A percentile compares a stretch with the other conserved stretches of the same genome.
These are phyloP conservation scores for Stagonosporopsis rhizophila DNA, from an alignment of 2,329 filamentous ascomycete genomes.

Conservation along the genomic window DNA sequence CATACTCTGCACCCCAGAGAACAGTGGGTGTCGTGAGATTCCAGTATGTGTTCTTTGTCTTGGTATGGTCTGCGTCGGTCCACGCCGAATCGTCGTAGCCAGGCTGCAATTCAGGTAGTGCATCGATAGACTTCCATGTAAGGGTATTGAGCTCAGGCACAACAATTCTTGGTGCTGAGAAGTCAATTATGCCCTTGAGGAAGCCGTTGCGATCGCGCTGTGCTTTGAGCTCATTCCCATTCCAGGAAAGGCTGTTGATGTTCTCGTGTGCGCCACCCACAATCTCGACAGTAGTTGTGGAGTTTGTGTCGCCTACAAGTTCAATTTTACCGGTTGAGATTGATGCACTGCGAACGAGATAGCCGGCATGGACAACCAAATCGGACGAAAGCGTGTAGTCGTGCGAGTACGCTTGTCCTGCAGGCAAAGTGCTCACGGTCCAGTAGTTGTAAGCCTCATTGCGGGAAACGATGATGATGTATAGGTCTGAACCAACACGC, in stretches of 20 bases:
- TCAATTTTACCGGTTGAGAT: constrained; percentile 62
- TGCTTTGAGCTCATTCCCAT: constrained; percentile 55
- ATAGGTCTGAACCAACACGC: constrained; percentile 55
- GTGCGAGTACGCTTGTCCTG: constrained; percentile 23
- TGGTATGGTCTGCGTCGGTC: constrained; percentile 63
- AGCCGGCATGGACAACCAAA: constrained; percentile 66
- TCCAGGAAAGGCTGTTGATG: constrained; percentile 63
- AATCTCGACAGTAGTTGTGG: constrained; percentile 70
- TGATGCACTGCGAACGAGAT: constrained; percentile 66
- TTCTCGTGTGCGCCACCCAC: constrained; percentile 64
- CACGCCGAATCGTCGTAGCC: constrained; percentile 73
- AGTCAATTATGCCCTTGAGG: constrained; percentile 60
- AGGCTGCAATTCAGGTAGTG: constrained; percentile 69
- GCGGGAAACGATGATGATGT: constrained; percentile 65
- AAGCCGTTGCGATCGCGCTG: constrained; percentile 53
- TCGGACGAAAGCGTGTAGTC: constrained; percentile 24
- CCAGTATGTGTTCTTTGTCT: constrained; percentile 61
- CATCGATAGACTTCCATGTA: constrained; percentile 72
- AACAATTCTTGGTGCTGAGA: constrained; percentile 56
- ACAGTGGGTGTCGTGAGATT: constrained; percentile 49
- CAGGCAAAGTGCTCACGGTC: constrained; percentile 55
- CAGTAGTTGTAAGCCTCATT: constrained; percentile 72
- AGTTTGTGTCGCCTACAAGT: constrained; percentile 74
- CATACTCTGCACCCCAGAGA: constrained; percentile 74
- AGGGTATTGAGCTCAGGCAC: constrained; percentile 65